Evolutionary conservation across 257 asterid genomes (phyloP), one percentile per base, ranked within the genome.

Genomic region (Ajuga chamaepitys): DNA sequence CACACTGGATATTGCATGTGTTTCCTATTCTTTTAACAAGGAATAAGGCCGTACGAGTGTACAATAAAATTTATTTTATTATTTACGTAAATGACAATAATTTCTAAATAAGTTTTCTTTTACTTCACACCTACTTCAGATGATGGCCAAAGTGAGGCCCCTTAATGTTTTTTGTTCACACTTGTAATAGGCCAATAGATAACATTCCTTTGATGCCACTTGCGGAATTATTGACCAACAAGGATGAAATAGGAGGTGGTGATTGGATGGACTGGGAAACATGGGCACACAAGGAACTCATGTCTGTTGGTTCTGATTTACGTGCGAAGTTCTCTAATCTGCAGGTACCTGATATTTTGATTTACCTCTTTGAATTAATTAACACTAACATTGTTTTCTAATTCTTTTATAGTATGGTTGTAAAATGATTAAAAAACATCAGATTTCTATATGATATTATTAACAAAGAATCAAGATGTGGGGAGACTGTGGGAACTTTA

Each of bases 241-340:
- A 76, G 63, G 77, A 56, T 45, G 72, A 70, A 67, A 64, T 18
- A 68, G 76, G 53, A 24, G 65, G 61, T 62, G 70, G 71, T 70
- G 66, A 70, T 74, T 80, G 81, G 91, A 62, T 60, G 62, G 83
- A 86, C 68, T 93, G 99, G 99, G 97, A 94, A 78, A 71, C 74
- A 61, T 90, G 97, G 96, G 90, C 96, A 61, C 83, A 66, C 41
- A 82, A 78, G 77, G 97, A 94, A 64, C 77, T 90, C 22, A 80
- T 81, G 86, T 85, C 93, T 53, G 83, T 78, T 77, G 97, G 96
- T 76, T 85, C 99, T 47, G 97, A 90, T 34, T 78, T 94, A 75
- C 67, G 75, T 17, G 93, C 91, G 8, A 94, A 83, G 62, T 86
- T 85, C 73, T 86, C 72, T 41, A 72, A 85, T 81, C 78, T 88